These are phyloP conservation scores for Apiotrichum veenhuisii DNA, from an alignment of 1,284 basidiomycete species.

Conservation along the genomic window DNA sequence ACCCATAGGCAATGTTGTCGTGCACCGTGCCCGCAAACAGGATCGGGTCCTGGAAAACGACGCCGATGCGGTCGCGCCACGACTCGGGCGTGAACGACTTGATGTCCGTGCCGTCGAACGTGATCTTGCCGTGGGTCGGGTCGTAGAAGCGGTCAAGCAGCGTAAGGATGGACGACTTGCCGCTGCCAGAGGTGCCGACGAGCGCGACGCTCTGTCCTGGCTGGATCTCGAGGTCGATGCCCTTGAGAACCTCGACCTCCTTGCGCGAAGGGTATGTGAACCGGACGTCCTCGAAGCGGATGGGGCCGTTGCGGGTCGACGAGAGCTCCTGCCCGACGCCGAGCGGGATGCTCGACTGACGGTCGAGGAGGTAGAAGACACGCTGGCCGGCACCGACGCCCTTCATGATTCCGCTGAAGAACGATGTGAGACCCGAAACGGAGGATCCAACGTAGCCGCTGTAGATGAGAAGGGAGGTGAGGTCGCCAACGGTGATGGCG, in stretches of 20 bases:
- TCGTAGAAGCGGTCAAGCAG: slow-evolving; percentile 91
- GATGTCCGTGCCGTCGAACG: slow-evolving; percentile 85
- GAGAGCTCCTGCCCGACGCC: slow-evolving; percentile 60
- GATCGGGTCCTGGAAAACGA: slow-evolving; percentile 69
- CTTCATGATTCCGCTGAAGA: slow-evolving; percentile 50
- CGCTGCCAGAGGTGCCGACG: slow-evolving; percentile 85
- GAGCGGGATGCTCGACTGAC: slow-evolving; percentile 66
- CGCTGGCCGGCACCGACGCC: slow-evolving; percentile 82
- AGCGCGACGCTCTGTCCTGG: slow-evolving; percentile 85
- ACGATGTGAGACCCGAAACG: slow-evolving; percentile 50
- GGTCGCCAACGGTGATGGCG: slow-evolving; percentile 82
- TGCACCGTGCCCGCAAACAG: slow-evolving; percentile 75
- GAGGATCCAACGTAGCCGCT: slow-evolving; percentile 62
- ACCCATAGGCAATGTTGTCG: slow-evolving; percentile 89
- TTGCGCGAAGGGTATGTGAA: slow-evolving; percentile 85
- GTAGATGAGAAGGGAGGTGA: slow-evolving; percentile 88
- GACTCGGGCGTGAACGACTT: slow-evolving; percentile 73
- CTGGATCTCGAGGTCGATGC: slow-evolving; percentile 70
- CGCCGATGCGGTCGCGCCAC: slow-evolving; percentile 80
- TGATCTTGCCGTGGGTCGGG: slow-evolving; percentile 72
- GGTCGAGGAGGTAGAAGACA: slow-evolving; percentile 88
- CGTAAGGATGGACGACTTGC: slow-evolving; percentile 87
- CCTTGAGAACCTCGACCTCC: slow-evolving; percentile 70
- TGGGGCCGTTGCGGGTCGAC: slow-evolving; percentile 58
- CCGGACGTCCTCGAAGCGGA: slow-evolving; percentile 72